Conservation (phyloP, 2,329 filamentous ascomycete species). For the Apiospora rasikravindrae region DNA sequence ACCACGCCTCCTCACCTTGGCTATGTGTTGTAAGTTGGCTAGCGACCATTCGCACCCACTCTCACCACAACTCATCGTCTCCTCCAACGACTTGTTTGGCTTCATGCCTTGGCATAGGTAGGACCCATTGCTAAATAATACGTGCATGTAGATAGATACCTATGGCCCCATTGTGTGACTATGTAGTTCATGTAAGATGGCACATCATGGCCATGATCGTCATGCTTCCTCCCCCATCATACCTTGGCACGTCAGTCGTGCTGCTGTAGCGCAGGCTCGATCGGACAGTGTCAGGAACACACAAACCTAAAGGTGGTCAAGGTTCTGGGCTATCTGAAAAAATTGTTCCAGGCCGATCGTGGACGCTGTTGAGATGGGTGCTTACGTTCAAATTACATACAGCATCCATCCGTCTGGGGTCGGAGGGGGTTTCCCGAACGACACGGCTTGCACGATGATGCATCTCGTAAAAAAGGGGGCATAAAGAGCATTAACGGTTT, state of each 20-base stretch:
- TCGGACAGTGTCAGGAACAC: slow-evolving; percentile 9
- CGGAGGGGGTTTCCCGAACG: not conserved
- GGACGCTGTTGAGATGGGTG: not conserved
- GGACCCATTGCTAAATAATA: not conserved
- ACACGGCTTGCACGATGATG: not conserved
- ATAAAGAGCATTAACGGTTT: not conserved
- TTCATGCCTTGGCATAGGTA: not conserved
- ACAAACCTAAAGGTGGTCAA: not conserved
- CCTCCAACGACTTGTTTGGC: not conserved
- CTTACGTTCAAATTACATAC: slow-evolving; percentile 8
- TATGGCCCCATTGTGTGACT: not conserved
- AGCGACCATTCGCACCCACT: not conserved
- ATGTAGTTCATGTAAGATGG: not conserved
- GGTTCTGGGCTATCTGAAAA: not conserved
- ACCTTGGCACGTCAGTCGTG: not conserved
- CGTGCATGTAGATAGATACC: not conserved
- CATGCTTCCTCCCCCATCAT: not conserved
- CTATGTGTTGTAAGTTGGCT: not conserved
- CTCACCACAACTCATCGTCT: not conserved
- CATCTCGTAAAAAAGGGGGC: not conserved
- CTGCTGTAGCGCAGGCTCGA: not conserved
- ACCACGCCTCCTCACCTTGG: not conserved
- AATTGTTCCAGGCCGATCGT: not conserved
- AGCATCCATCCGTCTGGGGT: not conserved
- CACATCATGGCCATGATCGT: not conserved